Evolutionary conservation across 805 yeast genomes (phyloP), one percentile per base, ranked within the genome.

Genomic region (Debaryomyces maramus): DNA sequence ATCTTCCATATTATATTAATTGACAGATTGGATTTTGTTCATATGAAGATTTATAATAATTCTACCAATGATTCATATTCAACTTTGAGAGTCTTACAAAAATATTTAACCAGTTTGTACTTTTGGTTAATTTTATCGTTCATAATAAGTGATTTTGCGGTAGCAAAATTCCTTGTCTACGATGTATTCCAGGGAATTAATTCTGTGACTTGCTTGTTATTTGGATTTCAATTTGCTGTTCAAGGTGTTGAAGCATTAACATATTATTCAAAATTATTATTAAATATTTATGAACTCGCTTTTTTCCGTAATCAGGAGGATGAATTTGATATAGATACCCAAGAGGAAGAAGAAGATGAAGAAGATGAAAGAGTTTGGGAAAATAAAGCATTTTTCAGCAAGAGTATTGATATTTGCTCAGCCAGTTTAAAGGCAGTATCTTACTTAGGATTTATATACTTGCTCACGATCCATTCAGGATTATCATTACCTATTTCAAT

Each of bases 201-300:
- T 39, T 62, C 86, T 14, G 75, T 79, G 33, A 72, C 78, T 3
- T 79, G 80, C 49, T 63, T 85, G 29, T 70, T 83, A 38, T 82
- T 87, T 58, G 90, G 89, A 1, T 82, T 87, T 56, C 93, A 87
- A 52, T 83, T 83, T 53, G 82, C 85, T 3, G 66, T 87, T 42
- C 67, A 83, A 44, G 74, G 77, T 16, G 69, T 83, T 22, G 82
- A 80, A 33, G 56, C 78, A 18, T 50, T 80, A 11, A 65, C 75
- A 6, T 63, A 71, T 35, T 54, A 70, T 10, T 63, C 73, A 24
- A 78, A 79, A 52, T 67, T 72, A 38, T 45, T 62, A 5, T 61
- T 85, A 38, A 80, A 81, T 46, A 53, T 79, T 16, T 69, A 70
- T 46, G 97, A 88, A 48, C 55, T 82, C 28, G 46, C 58, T 31